Conservation (phyloP, 2,329 filamentous ascomycete genomes). For the Fusarium sp. region DNA sequence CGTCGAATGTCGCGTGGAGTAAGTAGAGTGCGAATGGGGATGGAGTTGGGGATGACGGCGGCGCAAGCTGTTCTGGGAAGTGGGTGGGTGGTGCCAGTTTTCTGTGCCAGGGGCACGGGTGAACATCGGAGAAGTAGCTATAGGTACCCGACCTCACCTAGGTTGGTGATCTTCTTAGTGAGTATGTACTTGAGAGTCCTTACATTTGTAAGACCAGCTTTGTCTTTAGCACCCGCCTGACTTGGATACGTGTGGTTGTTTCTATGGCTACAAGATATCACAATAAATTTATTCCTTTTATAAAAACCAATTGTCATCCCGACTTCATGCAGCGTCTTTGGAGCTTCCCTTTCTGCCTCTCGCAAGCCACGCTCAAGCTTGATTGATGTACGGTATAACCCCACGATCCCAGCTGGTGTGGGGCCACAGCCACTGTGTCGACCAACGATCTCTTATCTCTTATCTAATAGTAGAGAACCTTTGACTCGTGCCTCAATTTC, state of each 20-base stretch:
- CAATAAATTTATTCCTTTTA: neutral
- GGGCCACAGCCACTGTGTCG: constrained; percentile 28
- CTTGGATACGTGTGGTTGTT: neutral
- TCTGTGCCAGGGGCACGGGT: constrained; percentile 32
- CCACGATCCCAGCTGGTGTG: constrained; percentile 19
- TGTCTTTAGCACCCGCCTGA: neutral
- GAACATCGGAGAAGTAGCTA: constrained; percentile 34
- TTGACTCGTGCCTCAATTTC: constrained; percentile 13
- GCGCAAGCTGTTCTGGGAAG: constrained; percentile 42
- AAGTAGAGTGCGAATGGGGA: constrained; percentile 11
- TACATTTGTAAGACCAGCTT: neutral
- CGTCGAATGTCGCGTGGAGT: constrained; percentile 43
- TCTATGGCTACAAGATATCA: neutral
- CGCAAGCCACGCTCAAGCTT: constrained; percentile 22
- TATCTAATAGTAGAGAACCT: constrained; percentile 21
- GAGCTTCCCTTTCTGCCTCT: neutral
- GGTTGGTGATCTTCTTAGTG: neutral
- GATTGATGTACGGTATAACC: neutral
- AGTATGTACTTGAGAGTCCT: neutral
- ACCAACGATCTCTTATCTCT: constrained; percentile 25
- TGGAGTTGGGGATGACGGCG: constrained; percentile 32
- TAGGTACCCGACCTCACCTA: neutral
- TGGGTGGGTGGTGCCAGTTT: constrained; percentile 31
- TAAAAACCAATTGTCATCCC: neutral
- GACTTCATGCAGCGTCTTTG: neutral